These are phyloP conservation scores for Fraxinus ornus DNA, from an alignment of 305 asterid species.

Conservation along the genomic window DNA sequence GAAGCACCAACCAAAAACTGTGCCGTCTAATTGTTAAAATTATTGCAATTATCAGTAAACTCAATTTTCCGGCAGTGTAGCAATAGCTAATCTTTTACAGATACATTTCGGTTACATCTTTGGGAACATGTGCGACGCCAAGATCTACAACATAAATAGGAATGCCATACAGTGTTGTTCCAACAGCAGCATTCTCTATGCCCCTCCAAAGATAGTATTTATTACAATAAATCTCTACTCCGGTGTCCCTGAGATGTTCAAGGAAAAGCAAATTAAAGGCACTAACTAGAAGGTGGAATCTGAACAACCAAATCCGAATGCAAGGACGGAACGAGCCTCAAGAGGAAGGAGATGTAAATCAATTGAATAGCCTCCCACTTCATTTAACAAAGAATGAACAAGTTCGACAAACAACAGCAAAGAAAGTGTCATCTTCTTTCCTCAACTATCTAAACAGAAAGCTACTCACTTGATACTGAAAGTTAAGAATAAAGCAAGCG, in stretches of 20 bases:
- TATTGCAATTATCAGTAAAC: slow-evolving; percentile 83
- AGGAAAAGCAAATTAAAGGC: not conserved
- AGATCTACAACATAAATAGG: slow-evolving; percentile 73
- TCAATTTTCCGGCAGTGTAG: slow-evolving; percentile 77
- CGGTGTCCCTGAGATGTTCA: not conserved
- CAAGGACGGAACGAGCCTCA: not conserved
- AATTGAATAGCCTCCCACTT: no score
- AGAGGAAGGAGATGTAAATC: not conserved
- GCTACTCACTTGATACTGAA: no score
- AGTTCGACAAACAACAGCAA: no score
- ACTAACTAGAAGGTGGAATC: not conserved
- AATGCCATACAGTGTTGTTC: slow-evolving; percentile 77
- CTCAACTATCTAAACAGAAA: no score
- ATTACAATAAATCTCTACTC: no score
- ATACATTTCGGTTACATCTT: slow-evolving; percentile 78
- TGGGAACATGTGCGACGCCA: slow-evolving; percentile 76
- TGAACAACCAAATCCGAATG: not conserved
- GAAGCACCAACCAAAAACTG: slow-evolving; percentile 74
- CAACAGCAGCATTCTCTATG: slow-evolving; percentile 66
- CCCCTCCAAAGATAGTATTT: slow-evolving; percentile 32
- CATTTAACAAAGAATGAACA: no score
- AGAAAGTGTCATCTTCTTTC: no score
- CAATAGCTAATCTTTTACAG: slow-evolving; percentile 74
- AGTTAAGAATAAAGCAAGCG: no score
- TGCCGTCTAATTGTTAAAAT: slow-evolving; percentile 83